phyloP scores from a whole-genome alignment of 1,284 basidiomycete genomes.

The Cutaneotrichosporon sp. region DNA sequence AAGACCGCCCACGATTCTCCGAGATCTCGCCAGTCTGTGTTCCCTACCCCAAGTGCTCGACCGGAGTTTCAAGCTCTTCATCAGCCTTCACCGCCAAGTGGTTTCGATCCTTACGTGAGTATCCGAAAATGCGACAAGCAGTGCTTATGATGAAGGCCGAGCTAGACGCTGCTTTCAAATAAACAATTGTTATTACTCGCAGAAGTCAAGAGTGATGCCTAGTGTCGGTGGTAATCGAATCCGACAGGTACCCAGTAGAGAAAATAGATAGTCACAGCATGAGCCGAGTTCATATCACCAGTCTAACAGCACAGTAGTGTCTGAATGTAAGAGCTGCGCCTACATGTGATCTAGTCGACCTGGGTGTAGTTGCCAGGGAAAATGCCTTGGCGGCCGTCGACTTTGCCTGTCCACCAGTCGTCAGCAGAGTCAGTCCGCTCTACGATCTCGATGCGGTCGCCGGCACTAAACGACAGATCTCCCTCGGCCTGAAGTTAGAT shows the following conservation, averaged over 20 bases:
- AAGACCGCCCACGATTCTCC: too few species aligned
- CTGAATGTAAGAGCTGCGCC: neutral
- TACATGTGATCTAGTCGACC: slow-evolving; percentile 20
- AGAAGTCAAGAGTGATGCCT: neutral
- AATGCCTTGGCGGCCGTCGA: slow-evolving; percentile 80
- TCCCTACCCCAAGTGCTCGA: too few species aligned
- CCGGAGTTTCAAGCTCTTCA: too few species aligned
- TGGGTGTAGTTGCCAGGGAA: slow-evolving; percentile 71
- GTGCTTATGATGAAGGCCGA: neutral
- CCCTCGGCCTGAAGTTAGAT: slow-evolving; percentile 66
- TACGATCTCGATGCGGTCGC: slow-evolving; percentile 90
- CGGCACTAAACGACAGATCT: slow-evolving; percentile 82
- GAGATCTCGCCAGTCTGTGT: too few species aligned
- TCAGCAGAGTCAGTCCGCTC: slow-evolving; percentile 77
- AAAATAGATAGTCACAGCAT: neutral
- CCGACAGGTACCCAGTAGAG: neutral
- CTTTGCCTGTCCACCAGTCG: slow-evolving; percentile 96
- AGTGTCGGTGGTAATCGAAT: too few species aligned
- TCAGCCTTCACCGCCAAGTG: neutral
- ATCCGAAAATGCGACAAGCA: too few species aligned
- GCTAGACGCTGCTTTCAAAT: slow-evolving; percentile 2
- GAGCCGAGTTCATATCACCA: slow-evolving; percentile 1
- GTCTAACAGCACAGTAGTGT: neutral
- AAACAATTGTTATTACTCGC: too few species aligned
- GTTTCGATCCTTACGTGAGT: slow-evolving; percentile 4